A percentile compares a stretch with the other conserved stretches of the same genome.
phyloP scores from a whole-genome alignment of 163 green algal species.

The Chlamydomonas reinhardtii region DNA sequence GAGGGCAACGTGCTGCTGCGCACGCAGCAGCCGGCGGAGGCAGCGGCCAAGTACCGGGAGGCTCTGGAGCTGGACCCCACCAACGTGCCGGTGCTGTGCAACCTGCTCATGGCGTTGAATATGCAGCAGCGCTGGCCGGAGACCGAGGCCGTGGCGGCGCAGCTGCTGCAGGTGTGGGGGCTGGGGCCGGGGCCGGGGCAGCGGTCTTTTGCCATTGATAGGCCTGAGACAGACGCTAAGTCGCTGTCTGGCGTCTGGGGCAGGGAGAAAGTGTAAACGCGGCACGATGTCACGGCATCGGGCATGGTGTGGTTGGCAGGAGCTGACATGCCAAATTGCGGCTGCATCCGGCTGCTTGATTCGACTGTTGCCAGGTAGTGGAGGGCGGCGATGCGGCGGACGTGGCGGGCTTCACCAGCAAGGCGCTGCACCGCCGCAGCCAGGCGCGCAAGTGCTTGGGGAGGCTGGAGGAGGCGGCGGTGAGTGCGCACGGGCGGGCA shows the following conservation, averaged over 20 bases:
- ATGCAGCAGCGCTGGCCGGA: slow-evolving; percentile 15
- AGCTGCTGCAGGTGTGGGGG: slow-evolving; percentile 10
- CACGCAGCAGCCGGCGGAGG: slow-evolving; percentile 18
- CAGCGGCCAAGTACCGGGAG: slow-evolving; percentile 45
- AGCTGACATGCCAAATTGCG: too few relatives aligned
- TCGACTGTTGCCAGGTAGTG: too few relatives aligned
- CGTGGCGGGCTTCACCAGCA: slow-evolving; percentile 1
- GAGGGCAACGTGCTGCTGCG: slow-evolving; percentile 43
- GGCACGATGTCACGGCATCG: too few relatives aligned
- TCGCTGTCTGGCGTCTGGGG: too few relatives aligned
- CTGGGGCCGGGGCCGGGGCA: too few relatives aligned
- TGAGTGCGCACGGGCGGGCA: too few relatives aligned
- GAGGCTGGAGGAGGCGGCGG: slow-evolving; percentile 36
- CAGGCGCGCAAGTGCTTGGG: slow-evolving; percentile 44
- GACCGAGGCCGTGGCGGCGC: slow-evolving; percentile 24
- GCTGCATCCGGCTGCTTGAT: too few relatives aligned
- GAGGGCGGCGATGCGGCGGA: too few relatives aligned
- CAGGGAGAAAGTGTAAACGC: too few relatives aligned
- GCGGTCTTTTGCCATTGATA: too few relatives aligned
- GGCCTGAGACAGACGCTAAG: too few relatives aligned
- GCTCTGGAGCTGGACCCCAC: slow-evolving; percentile 37
- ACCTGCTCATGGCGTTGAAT: slow-evolving; percentile 51
- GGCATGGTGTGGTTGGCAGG: too few relatives aligned
- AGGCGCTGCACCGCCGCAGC: slow-evolving; percentile 50
- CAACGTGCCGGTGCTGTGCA: slow-evolving; percentile 53